phyloP scores from a whole-genome alignment of 306 rosid species.

The Begonia masoniana region DNA sequence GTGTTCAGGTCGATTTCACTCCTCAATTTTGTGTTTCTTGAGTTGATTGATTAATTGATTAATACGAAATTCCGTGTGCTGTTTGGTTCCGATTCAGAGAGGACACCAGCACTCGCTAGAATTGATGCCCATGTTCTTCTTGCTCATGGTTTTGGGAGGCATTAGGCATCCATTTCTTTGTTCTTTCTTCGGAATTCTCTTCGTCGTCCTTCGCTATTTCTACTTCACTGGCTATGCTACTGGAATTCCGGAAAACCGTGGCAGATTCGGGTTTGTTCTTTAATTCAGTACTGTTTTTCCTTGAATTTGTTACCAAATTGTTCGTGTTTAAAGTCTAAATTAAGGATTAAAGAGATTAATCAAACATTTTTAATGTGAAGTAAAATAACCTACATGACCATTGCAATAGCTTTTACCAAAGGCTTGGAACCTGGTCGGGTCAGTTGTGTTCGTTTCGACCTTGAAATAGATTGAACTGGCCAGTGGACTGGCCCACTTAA shows the following conservation, averaged over 20 bases:
- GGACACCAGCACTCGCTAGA: constrained; percentile 83
- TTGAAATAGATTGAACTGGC: too few relatives aligned
- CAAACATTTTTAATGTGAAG: too few relatives aligned
- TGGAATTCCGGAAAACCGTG: constrained; percentile 64
- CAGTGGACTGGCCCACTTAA: too few relatives aligned
- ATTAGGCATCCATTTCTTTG: constrained; percentile 38
- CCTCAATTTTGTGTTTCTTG: not conserved
- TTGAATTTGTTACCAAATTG: not conserved
- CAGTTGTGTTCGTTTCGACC: too few relatives aligned
- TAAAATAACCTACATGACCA: too few relatives aligned
- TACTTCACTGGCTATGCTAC: constrained; percentile 73
- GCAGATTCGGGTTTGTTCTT: constrained; percentile 36
- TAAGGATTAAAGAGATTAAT: too few relatives aligned
- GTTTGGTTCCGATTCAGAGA: constrained; percentile 29
- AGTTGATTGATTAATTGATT: not conserved
- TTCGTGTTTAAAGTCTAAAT: too few relatives aligned
- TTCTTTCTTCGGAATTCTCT: constrained; percentile 33
- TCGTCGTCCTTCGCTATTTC: constrained; percentile 41
- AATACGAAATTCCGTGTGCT: not conserved
- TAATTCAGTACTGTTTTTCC: not conserved
- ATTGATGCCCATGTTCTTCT: constrained; percentile 40
- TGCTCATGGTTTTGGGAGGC: constrained; percentile 57
- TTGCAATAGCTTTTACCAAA: too few relatives aligned
- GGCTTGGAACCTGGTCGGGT: too few relatives aligned
- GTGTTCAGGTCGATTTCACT: constrained; percentile 37